Evolutionary conservation across 768 basidiomycete genomes (phyloP).

Genomic region (Sporobolomyces pararoseus): DNA sequence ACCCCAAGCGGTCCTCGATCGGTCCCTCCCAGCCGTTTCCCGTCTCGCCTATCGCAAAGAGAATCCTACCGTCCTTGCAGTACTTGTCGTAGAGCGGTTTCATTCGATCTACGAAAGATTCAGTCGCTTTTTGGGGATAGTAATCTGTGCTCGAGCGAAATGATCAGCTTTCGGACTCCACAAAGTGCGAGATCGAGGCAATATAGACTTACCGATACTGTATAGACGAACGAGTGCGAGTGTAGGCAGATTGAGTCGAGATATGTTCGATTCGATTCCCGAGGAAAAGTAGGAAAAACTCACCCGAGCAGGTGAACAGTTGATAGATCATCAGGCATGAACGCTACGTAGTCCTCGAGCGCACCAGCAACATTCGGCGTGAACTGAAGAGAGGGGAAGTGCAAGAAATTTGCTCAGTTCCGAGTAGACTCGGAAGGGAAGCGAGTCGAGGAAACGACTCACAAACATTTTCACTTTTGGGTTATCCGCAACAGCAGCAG

Average conservation of each 20-base stretch:
- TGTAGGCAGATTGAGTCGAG: no score
- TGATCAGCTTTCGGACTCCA: no score
- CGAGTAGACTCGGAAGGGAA: no score
- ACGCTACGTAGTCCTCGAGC: constrained; percentile 33
- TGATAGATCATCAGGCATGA: constrained; percentile 37
- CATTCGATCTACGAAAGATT: constrained; percentile 34
- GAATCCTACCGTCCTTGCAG: constrained; percentile 16
- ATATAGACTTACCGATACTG: no score
- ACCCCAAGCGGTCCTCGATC: constrained; percentile 24
- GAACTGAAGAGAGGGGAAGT: not conserved
- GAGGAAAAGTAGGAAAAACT: not conserved
- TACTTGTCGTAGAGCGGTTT: constrained; percentile 29
- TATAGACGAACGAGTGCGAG: no score
- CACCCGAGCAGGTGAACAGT: constrained; percentile 15
- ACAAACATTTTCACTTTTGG: constrained; percentile 44
- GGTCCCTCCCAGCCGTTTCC: constrained; percentile 20
- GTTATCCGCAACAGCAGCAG: constrained; percentile 32
- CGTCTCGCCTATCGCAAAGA: constrained; percentile 45
- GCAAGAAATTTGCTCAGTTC: no score
- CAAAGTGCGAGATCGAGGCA: no score
- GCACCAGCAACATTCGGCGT: constrained; percentile 40
- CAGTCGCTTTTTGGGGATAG: constrained; percentile 27
- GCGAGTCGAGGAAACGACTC: no score
- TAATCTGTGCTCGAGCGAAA: constrained; percentile 23
- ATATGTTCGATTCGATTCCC: not conserved